phyloP scores from a whole-genome alignment of 345 rosid genomes.

The Geranium brycei region DNA sequence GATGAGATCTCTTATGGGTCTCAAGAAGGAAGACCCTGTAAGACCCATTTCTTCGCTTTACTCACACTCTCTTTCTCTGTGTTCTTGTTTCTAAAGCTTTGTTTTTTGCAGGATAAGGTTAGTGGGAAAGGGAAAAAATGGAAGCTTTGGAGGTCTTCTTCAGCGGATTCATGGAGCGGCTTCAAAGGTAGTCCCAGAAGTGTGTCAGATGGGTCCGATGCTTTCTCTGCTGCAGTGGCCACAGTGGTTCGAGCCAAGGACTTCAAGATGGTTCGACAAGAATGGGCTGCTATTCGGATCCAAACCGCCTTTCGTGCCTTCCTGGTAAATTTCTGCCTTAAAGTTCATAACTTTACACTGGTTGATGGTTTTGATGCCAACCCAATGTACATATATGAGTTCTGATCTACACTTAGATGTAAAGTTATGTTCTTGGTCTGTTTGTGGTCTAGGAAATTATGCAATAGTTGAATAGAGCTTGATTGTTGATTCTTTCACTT shows the following conservation, averaged over 20 bases:
- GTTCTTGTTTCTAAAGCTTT: not conserved
- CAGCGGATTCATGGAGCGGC: slow-evolving; percentile 45
- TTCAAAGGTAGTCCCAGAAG: slow-evolving; percentile 15
- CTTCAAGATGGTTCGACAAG: slow-evolving; percentile 17
- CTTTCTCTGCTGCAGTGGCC: slow-evolving; percentile 22
- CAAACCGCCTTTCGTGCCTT: slow-evolving; percentile 91
- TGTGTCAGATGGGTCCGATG: slow-evolving; percentile 15
- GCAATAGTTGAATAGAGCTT: too few species aligned
- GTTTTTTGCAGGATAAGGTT: slow-evolving; percentile 27
- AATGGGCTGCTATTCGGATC: slow-evolving; percentile 27
- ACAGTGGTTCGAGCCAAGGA: slow-evolving; percentile 22
- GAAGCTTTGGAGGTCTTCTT: slow-evolving; percentile 58
- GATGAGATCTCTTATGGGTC: slow-evolving; percentile 58
- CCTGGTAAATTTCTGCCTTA: slow-evolving; percentile 36
- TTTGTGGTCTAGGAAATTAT: too few species aligned
- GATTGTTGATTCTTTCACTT: too few species aligned
- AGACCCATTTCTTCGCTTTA: slow-evolving; percentile 6
- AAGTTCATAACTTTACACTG: not conserved
- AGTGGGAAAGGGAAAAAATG: slow-evolving; percentile 42
- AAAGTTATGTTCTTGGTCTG: too few species aligned
- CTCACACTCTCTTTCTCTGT: not conserved
- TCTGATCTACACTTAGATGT: too few species aligned
- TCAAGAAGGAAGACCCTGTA: slow-evolving; percentile 48
- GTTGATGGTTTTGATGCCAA: not conserved
- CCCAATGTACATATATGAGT: not conserved